Conservation (phyloP, 495 filamentous ascomycete genomes). For the Umbilicaria muhlenbergii region DNA sequence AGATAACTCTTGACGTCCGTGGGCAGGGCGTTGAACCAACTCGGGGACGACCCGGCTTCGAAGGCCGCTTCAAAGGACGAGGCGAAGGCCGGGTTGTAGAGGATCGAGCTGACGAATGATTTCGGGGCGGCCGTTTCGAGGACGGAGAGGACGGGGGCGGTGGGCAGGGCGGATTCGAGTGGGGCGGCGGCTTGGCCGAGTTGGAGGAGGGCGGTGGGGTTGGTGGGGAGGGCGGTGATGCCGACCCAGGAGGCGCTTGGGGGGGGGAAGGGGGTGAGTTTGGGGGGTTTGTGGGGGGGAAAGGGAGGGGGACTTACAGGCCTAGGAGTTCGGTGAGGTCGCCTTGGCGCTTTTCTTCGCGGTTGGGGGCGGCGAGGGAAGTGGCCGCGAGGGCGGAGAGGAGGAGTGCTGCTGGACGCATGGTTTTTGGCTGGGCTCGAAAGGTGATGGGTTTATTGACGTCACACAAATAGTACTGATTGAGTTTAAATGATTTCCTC, state of each 20-base stretch:
- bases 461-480: too few species aligned
- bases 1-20: conserved; percentile 13
- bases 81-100: conserved; percentile 14
- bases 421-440: too few species aligned
- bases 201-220: conserved; percentile 13
- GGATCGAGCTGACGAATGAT: conserved; percentile 11
- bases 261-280: conserved; percentile 1
- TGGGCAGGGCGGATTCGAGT: conserved; percentile 14
- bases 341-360: neutral
- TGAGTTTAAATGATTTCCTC: too few species aligned
- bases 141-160: conserved; percentile 14
- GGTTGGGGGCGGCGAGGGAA: neutral
- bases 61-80: conserved; percentile 12
- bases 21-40: conserved; percentile 17
- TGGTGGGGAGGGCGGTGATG: conserved; percentile 14
- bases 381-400: neutral
- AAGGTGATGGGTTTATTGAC: too few species aligned
- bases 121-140: conserved; percentile 14
- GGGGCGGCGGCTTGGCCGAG: conserved; percentile 10
- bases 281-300: neutral
- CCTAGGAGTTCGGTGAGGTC: neutral
- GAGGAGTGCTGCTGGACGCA: neutral
- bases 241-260: conserved; percentile 13
- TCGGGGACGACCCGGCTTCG: conserved; percentile 10
- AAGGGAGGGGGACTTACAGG: neutral